Evolutionary conservation across 1,139 yeast genomes (phyloP).

Genomic region (Nadsonia commutata): DNA sequence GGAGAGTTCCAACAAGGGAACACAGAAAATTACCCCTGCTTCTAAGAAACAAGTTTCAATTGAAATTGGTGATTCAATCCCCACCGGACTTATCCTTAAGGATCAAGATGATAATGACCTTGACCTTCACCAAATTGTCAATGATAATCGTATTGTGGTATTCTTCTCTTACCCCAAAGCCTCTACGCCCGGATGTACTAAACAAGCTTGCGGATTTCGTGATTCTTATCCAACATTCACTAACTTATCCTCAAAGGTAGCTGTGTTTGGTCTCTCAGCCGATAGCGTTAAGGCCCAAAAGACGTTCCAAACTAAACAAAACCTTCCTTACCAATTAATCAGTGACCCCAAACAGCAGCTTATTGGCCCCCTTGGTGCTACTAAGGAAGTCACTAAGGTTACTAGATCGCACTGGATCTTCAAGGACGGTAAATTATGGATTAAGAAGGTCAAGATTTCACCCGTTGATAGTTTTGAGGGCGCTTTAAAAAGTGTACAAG

Average conservation of each 20-base stretch:
- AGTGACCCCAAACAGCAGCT: conserved; percentile 62
- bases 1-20: neutral
- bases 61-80: conserved; percentile 51
- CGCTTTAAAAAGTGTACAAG: conserved; percentile 29
- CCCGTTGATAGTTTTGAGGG: conserved; percentile 63
- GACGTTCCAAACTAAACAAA: conserved; percentile 57
- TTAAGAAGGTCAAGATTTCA: conserved; percentile 51
- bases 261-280: conserved; percentile 34
- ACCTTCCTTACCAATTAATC: conserved; percentile 56
- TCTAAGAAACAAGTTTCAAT: conserved; percentile 2
- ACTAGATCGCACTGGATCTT: conserved; percentile 86
- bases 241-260: conserved; percentile 24
- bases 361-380: conserved; percentile 68
- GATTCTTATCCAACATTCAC: conserved; percentile 43
- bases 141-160: conserved; percentile 23
- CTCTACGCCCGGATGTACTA: conserved; percentile 83
- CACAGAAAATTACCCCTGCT: neutral
- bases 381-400: conserved; percentile 38
- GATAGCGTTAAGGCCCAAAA: conserved; percentile 66
- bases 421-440: conserved; percentile 55
- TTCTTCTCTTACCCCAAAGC: conserved; percentile 69
- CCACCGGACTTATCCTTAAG: conserved; percentile 42
- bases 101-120: conserved; percentile 58
- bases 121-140: conserved; percentile 14
- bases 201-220: conserved; percentile 85